Conservation (phyloP, 163 green algal species). For the Coccomyxa subellipsoidea region DNA sequence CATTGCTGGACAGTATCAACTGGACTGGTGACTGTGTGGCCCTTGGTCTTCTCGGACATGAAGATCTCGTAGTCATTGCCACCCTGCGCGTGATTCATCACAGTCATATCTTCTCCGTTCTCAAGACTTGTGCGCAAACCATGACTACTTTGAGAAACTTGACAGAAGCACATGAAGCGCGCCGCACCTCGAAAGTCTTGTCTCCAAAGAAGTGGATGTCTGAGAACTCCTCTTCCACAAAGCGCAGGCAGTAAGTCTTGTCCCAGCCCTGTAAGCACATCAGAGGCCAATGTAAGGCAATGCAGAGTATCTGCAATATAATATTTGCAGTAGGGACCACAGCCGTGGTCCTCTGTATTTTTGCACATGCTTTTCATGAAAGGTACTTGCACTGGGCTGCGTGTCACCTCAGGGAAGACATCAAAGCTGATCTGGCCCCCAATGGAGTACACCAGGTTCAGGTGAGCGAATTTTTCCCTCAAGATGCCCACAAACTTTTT, state of each 20-base stretch:
- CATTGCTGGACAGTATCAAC: constrained; percentile 86
- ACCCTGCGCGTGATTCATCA: constrained; percentile 61
- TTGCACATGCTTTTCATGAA: no score
- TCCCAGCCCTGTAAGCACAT: constrained; percentile 85
- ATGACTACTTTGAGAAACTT: background rate
- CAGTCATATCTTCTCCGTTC: background rate
- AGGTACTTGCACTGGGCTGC: background rate
- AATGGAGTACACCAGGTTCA: constrained; percentile 91
- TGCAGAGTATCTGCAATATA: no score
- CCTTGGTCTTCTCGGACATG: constrained; percentile 74
- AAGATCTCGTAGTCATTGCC: constrained; percentile 99
- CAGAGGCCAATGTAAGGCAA: background rate
- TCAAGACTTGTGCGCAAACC: background rate
- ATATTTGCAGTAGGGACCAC: no score
- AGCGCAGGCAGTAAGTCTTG: constrained; percentile 99
- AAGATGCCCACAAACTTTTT: constrained; percentile 84
- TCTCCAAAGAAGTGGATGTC: constrained; percentile 99
- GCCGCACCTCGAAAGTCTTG: constrained; percentile 88
- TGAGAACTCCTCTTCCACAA: constrained; percentile 92
- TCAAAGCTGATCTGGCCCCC: constrained; percentile 99
- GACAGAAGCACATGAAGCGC: background rate
- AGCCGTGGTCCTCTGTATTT: no score
- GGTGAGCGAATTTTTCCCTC: constrained; percentile 83
- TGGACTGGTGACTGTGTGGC: constrained; percentile 90
- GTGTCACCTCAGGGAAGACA: constrained; percentile 80